phyloP scores from a whole-genome alignment of 2,329 filamentous ascomycete species.

The Xylaria polymorpha region DNA sequence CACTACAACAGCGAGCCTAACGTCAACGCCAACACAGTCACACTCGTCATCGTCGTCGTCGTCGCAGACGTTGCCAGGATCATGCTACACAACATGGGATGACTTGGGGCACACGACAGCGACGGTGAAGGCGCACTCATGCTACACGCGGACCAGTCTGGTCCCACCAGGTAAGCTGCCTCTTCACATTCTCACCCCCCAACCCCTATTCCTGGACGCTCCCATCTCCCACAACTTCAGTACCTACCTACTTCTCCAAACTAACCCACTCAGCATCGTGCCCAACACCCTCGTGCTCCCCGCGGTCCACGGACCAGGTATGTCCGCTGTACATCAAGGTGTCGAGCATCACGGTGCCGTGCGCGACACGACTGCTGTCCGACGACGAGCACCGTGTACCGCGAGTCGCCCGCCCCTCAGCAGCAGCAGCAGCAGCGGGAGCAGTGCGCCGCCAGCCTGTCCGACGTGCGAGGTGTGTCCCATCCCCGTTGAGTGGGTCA shows the following conservation, averaged over 20 bases:
- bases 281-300: constrained; percentile 42
- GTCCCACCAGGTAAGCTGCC: constrained; percentile 37
- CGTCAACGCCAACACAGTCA: background rate
- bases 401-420: background rate
- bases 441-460: constrained; percentile 35
- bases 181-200: constrained; percentile 24
- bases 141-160: constrained; percentile 44
- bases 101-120: constrained; percentile 41
- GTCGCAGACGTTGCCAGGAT: constrained; percentile 32
- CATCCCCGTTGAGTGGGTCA: constrained; percentile 46
- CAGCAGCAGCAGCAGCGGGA: too few species aligned
- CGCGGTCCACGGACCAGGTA: constrained; percentile 38
- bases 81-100: constrained; percentile 44
- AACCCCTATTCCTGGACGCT: background rate
- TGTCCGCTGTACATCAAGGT: constrained; percentile 51
- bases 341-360: constrained; percentile 52
- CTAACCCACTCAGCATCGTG: constrained; percentile 40
- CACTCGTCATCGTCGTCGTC: background rate
- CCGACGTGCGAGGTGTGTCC: constrained; percentile 46
- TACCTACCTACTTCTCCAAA: too few species aligned
- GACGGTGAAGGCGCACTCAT: constrained; percentile 40
- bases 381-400: constrained; percentile 48
- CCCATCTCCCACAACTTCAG: background rate
- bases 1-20: background rate
- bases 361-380: constrained; percentile 54